phyloP scores from a whole-genome alignment of 257 asterid species.

The Ligustrum vulgare region DNA sequence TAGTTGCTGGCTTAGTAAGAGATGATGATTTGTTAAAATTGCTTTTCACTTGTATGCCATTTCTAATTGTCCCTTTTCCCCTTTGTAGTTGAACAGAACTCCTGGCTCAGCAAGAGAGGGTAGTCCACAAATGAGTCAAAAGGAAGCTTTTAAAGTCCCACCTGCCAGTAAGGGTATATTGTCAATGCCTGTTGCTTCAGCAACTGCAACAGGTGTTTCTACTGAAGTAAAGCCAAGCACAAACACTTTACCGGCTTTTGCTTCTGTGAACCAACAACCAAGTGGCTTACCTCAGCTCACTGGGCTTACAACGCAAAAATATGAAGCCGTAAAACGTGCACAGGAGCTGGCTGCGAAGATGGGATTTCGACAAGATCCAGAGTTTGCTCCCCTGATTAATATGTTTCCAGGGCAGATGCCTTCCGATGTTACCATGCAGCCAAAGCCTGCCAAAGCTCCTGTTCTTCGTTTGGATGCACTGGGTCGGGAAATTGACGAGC shows the following conservation, averaged over 20 bases:
- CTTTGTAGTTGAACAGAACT: constrained; percentile 64
- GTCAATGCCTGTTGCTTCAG: constrained; percentile 35
- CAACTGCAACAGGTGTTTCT: constrained; percentile 28
- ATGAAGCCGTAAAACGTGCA: constrained; percentile 83
- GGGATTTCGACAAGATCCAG: constrained; percentile 94
- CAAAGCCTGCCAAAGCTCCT: constrained; percentile 91
- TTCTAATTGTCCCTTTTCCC: constrained; percentile 11
- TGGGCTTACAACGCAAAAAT: constrained; percentile 73
- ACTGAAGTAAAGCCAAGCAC: constrained; percentile 33
- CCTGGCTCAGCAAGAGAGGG: constrained; percentile 44
- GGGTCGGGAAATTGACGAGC: constrained; percentile 96
- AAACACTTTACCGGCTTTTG: constrained; percentile 28
- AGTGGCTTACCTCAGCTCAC: constrained; percentile 67
- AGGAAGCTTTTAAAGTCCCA: constrained; percentile 35
- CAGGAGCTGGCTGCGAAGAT: constrained; percentile 90
- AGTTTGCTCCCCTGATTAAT: constrained; percentile 77
- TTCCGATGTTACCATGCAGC: constrained; percentile 69
- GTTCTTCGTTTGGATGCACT: constrained; percentile 91
- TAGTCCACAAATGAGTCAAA: constrained; percentile 45
- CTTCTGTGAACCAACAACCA: constrained; percentile 37
- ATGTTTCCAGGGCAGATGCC: constrained; percentile 92
- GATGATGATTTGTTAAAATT: background rate
- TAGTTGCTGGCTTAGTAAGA: constrained; percentile 1
- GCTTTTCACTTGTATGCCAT: background rate
- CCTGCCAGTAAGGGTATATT: constrained; percentile 39